Conservation (phyloP, 1,284 basidiomycete genomes). For the Ceratobasidium theobromae region DNA sequence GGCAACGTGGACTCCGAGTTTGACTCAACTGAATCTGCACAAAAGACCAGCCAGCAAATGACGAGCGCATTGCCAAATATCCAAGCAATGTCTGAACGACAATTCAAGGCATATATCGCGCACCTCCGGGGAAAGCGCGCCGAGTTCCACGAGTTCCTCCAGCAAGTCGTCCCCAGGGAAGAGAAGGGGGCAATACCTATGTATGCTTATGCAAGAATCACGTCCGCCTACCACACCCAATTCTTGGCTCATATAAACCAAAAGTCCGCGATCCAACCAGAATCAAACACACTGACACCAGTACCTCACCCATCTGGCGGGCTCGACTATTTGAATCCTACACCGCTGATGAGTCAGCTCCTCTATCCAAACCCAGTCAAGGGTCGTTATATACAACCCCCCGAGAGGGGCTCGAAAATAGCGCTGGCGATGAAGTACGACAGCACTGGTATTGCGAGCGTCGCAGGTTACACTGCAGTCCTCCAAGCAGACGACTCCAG, state of each 20-base stretch:
- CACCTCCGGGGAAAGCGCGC: constrained; percentile 58
- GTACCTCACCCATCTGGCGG: constrained; percentile 65
- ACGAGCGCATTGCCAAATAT: constrained; percentile 40
- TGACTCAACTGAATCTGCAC: constrained; percentile 30
- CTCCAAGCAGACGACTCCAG: constrained; percentile 33
- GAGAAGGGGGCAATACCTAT: constrained; percentile 38
- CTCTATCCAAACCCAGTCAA: constrained; percentile 52
- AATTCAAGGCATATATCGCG: constrained; percentile 61
- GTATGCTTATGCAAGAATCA: neutral
- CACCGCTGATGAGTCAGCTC: constrained; percentile 56
- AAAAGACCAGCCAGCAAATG: constrained; percentile 10
- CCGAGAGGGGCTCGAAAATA: neutral
- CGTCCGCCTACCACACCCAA: constrained; percentile 1
- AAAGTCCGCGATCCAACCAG: constrained; percentile 14
- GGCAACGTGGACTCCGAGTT: constrained; percentile 58
- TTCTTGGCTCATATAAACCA: constrained; percentile 19
- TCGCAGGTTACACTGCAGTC: constrained; percentile 36
- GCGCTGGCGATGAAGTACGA: constrained; percentile 26
- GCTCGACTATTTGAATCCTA: constrained; percentile 58
- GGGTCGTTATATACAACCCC: constrained; percentile 54
- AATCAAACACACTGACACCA: constrained; percentile 55
- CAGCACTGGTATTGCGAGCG: neutral
- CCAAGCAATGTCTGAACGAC: constrained; percentile 45
- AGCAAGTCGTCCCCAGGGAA: constrained; percentile 37
- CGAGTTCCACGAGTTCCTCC: constrained; percentile 54